These are phyloP conservation scores for Gastrodia elata DNA, from an alignment of 106 monocot genomes.

Conservation along the genomic window DNA sequence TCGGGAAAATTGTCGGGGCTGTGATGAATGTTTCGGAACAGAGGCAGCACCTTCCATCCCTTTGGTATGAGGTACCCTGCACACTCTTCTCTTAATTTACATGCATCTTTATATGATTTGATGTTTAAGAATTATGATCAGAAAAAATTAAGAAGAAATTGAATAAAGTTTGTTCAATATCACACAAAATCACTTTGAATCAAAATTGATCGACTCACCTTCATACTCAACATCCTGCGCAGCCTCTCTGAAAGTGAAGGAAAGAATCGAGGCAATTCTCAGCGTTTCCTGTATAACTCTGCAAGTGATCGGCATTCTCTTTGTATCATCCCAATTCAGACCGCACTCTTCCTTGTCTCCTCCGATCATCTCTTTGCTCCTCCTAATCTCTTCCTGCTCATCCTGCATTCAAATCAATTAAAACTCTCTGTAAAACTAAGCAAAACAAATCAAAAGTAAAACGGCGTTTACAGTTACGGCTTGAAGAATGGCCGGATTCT, in stretches of 20 bases:
- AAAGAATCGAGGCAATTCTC: slow-evolving; percentile 75
- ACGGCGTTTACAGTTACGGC: slow-evolving; percentile 54
- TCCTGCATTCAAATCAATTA: slow-evolving; percentile 31
- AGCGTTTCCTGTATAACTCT: slow-evolving; percentile 91
- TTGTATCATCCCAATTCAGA: slow-evolving; percentile 73
- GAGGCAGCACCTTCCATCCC: slow-evolving; percentile 93
- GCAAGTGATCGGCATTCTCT: slow-evolving; percentile 62
- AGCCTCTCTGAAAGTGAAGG: slow-evolving; percentile 92
- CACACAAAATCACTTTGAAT: too few species aligned
- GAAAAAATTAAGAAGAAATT: background rate
- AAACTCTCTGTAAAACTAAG: background rate
- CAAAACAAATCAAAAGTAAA: background rate
- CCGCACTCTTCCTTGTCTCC: background rate
- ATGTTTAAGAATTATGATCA: background rate
- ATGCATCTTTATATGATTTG: background rate
- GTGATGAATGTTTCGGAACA: slow-evolving; percentile 95
- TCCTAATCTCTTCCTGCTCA: slow-evolving; percentile 62
- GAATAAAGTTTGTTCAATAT: background rate
- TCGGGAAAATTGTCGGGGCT: slow-evolving; percentile 65
- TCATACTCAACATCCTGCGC: slow-evolving; percentile 85
- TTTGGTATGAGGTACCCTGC: slow-evolving; percentile 94
- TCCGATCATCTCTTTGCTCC: slow-evolving; percentile 12
- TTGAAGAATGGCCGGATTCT: slow-evolving; percentile 66
- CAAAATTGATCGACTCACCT: slow-evolving; percentile 23
- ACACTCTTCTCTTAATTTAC: background rate